Percentiles rank a stretch among this genome's conserved stretches.
These are phyloP conservation scores for Nidularia sp. DNA, from an alignment of 768 basidiomycete genomes.

Conservation along the genomic window DNA sequence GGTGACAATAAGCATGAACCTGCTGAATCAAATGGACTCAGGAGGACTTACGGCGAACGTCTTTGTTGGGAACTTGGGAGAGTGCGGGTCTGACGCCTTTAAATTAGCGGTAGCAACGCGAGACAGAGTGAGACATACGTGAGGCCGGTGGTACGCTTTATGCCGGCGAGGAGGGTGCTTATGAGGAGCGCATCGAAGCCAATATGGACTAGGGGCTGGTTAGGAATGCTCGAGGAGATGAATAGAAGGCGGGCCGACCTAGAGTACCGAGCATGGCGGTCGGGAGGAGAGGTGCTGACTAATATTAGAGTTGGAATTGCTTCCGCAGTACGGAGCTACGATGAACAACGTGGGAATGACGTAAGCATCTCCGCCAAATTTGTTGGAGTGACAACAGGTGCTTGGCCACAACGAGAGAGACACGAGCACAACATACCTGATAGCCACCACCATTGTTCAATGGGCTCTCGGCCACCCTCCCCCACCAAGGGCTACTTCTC, in stretches of 20 bases:
- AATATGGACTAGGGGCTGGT: conserved; percentile 45
- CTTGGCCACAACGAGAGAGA: no score
- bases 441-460: conserved; percentile 9
- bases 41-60: conserved; percentile 68
- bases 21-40: background rate
- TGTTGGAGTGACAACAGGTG: no score
- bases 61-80: conserved; percentile 80
- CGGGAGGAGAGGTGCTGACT: background rate
- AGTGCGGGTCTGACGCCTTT: conserved; percentile 59
- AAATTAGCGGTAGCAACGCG: background rate
- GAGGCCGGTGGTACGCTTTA: conserved; percentile 78
- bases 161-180: conserved; percentile 79
- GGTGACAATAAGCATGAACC: background rate
- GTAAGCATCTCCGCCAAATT: background rate
- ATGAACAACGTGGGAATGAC: conserved; percentile 1
- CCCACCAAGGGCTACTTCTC: conserved; percentile 59
- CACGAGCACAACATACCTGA: no score
- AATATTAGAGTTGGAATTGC: background rate
- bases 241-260: conserved; percentile 15
- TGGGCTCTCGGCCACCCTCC: conserved; percentile 40
- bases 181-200: conserved; percentile 77
- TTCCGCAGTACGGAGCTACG: background rate
- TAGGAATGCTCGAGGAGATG: conserved; percentile 4
- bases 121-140: conserved; percentile 50
- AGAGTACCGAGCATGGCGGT: conserved; percentile 58